phyloP scores from a whole-genome alignment of 148 eudicot genomes.

The Spergularia bocconei region DNA sequence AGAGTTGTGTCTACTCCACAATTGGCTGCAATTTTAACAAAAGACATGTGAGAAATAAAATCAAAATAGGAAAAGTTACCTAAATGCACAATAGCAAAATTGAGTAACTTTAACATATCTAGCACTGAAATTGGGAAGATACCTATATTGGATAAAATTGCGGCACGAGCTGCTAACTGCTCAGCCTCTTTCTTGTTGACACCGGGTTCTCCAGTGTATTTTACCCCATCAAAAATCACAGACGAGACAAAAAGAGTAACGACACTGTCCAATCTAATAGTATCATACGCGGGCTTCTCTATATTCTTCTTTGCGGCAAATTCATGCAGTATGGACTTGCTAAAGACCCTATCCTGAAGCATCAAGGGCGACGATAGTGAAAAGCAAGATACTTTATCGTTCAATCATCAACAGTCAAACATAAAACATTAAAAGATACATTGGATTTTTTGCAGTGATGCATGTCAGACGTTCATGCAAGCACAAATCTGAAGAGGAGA shows the following conservation, averaged over 20 bases:
- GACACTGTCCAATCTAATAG: slow-evolving; percentile 29
- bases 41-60: not conserved
- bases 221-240: slow-evolving; percentile 42
- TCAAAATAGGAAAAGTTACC: not conserved
- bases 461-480: not conserved
- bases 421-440: not conserved
- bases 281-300: slow-evolving; percentile 43
- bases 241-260: slow-evolving; percentile 46
- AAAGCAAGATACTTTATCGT: not conserved
- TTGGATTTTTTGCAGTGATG: not conserved
- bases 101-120: not conserved
- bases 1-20: slow-evolving; percentile 35
- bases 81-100: not conserved
- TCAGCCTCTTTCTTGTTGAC: slow-evolving; percentile 65
- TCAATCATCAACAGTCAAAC: not conserved
- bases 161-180: slow-evolving; percentile 51
- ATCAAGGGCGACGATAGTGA: not conserved
- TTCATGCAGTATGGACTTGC: slow-evolving; percentile 67
- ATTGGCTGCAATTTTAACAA: slow-evolving; percentile 31
- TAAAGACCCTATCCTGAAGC: slow-evolving; percentile 48
- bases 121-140: slow-evolving; percentile 9
- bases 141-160: slow-evolving; percentile 57
- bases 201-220: slow-evolving; percentile 44
- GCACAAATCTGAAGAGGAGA: not conserved
- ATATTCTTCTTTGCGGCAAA: slow-evolving; percentile 51